Base-by-base conservation (phyloP, 1,284 basidiomycete species). In the Flammula alnicola region DNA sequence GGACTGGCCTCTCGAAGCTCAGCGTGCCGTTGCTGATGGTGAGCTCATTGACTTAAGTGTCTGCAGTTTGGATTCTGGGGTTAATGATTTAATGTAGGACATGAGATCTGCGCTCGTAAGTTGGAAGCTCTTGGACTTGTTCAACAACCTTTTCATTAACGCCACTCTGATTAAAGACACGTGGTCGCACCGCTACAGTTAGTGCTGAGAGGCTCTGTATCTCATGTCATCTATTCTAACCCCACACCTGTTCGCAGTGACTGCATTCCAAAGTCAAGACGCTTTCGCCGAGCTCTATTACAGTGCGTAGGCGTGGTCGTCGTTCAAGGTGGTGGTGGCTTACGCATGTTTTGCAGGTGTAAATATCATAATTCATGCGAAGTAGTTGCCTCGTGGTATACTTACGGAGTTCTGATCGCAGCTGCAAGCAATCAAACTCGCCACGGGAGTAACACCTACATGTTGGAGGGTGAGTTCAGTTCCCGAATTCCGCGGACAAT, bases 241-340 rank as follows among this genome's bases (percentile, higher is more conserved):
- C 9, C 14, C 22, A 5, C n/a, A 5, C 4, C 20, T 25, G 30
- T 17, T 40, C 17, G 3, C 44, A 81, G 79, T 88, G 70, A 93
- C 91, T 9, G 77, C 84, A 8, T 76, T 91, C 39, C 71, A 79
- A 36, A 92, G 86, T 64, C 74, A 83, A 60, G 71, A 90, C 61
- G 88, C 86, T 17, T 88, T 92, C 39, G 89, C 90, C 8, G 90
- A 93, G 65, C 76, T 94, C 25, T 90, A 84, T 48, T 93, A 91
- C 74, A 86, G 78, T 79, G 52, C 40, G 78, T 66, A 5, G 4
- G 11, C 14, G 25, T n/a, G 9, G 25, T 9, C 9, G 5, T 45
- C 11, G 5, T 16, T 19, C 10, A n/a, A 9, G 8, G 5, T n/a
- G 9, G 22, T 10, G 17, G 7, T 42, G 8, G 5, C 23, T 37